Evolutionary conservation across 495 filamentous ascomycete species (phyloP).

Genomic region (Penicillium steckii): DNA sequence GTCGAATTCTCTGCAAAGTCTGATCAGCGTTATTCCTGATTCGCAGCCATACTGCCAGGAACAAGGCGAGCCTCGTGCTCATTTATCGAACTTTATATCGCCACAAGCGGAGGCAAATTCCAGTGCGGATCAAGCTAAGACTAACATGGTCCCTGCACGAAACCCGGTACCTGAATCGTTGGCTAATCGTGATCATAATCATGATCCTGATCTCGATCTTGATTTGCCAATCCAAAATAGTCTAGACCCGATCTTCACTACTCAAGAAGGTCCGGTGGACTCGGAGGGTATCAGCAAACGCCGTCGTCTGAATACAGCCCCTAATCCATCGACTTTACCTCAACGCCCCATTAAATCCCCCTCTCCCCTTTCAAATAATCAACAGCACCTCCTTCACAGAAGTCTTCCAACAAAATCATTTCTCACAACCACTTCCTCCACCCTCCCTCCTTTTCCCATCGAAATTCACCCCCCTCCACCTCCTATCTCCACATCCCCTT

Average conservation of each 20-base stretch:
- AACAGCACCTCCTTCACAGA: no score
- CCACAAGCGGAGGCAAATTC: not conserved
- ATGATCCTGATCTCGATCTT: no score
- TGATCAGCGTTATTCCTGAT: constrained; percentile 49
- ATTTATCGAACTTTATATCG: not conserved
- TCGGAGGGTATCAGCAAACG: not conserved
- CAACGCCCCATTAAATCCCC: no score
- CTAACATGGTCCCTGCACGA: not conserved
- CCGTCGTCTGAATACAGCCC: not conserved
- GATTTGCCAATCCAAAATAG: no score
- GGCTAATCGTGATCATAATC: no score
- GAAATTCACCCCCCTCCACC: constrained; percentile 48
- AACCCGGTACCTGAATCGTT: not conserved
- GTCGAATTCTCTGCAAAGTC: constrained; percentile 36
- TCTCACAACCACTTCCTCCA: not conserved
- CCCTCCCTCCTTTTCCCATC: constrained; percentile 19
- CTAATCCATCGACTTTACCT: not conserved
- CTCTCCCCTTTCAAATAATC: no score
- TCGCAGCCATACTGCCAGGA: constrained; percentile 25
- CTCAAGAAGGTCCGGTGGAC: not conserved
- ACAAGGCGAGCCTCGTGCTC: not conserved
- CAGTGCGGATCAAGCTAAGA: not conserved
- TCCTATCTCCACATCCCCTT: constrained; percentile 34
- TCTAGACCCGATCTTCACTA: no score
- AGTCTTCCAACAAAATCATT: not conserved